Evolutionary conservation across 2,329 filamentous ascomycete species (phyloP), one percentile per base, ranked within the genome.

Genomic region (Curvularia lunata): DNA sequence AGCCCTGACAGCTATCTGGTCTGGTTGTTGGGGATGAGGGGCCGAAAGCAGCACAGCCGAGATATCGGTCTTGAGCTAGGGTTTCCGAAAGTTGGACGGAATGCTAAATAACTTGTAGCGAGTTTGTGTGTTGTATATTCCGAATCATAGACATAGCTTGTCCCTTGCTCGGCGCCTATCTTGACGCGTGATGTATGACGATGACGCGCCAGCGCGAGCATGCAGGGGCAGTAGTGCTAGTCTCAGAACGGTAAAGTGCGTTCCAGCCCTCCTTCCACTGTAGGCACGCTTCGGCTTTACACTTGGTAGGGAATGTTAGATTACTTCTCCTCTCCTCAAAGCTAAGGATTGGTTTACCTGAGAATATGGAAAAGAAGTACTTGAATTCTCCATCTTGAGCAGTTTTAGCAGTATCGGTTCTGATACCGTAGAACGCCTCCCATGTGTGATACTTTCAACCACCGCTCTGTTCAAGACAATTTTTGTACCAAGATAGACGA

Each of bases 181-280:
- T 50, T 41, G 56, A 55, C 52, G 47, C 52, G 56, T 58, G 52
- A 55, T 51, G 41, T 48, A 40, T 27, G n/a, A 16, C 27, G 47
- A 58, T 58, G 58, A 61, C 58, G 55, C 55, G 54, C 58, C 43
- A 47, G 57, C 28, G 51, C 43, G 27, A 51, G 47, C 43, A 41
- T 40, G 34, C 47, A 49, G 47, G 47, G 21, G 47, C 10, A 25
- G 9, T 10, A 9, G 6, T 18, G 18, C 57, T 59, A 59, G 57
- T 50, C 43, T 38, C 21, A 42, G 38, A 47, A 28, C 12, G 21
- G 38, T 18, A 58, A 56, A 27, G 48, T 37, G 10, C 28, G 16
- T 1, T 27, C 8, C 19, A 12, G 38, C 18, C 19, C 18, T n/a
- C 13, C 38, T 21, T 41, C 9, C 38, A 41, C 18, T 41, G n/a